phyloP scores from a whole-genome alignment of 371 early-diverging fungal genomes.

The Mortierella sp. region DNA sequence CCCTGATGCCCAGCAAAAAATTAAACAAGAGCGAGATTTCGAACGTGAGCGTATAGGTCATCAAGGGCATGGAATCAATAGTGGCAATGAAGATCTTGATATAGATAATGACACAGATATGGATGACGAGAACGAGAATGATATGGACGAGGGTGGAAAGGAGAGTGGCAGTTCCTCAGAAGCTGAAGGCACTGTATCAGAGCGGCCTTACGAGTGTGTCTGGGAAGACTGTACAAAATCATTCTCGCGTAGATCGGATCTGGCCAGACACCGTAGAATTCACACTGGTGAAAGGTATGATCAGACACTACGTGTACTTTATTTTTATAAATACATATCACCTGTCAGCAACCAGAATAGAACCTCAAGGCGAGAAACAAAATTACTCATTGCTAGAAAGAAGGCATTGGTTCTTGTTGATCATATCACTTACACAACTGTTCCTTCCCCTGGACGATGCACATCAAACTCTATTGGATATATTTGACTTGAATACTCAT shows the following conservation, averaged over 20 bases:
- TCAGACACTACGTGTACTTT: background rate
- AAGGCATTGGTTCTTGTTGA: too few species aligned
- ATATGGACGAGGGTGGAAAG: conserved; percentile 35
- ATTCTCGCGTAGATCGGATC: conserved; percentile 78
- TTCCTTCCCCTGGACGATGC: too few species aligned
- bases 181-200: conserved; percentile 47
- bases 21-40: conserved; percentile 19
- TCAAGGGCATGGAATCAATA: background rate
- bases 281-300: conserved; percentile 74
- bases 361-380: too few species aligned
- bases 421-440: too few species aligned
- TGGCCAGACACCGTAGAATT: conserved; percentile 77
- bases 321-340: too few species aligned
- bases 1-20: conserved; percentile 36
- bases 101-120: conserved; percentile 14
- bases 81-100: conserved; percentile 12
- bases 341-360: too few species aligned
- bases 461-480: too few species aligned
- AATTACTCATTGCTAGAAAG: too few species aligned
- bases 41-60: conserved; percentile 7
- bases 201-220: conserved; percentile 68
- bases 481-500: background rate
- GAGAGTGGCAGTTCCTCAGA: conserved; percentile 49
- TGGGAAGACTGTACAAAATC: conserved; percentile 74
- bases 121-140: conserved; percentile 33